Evolutionary conservation across 2,329 filamentous ascomycete genomes (phyloP), one percentile per base, ranked within the genome.

Genomic region (Periconia macrospinosa): DNA sequence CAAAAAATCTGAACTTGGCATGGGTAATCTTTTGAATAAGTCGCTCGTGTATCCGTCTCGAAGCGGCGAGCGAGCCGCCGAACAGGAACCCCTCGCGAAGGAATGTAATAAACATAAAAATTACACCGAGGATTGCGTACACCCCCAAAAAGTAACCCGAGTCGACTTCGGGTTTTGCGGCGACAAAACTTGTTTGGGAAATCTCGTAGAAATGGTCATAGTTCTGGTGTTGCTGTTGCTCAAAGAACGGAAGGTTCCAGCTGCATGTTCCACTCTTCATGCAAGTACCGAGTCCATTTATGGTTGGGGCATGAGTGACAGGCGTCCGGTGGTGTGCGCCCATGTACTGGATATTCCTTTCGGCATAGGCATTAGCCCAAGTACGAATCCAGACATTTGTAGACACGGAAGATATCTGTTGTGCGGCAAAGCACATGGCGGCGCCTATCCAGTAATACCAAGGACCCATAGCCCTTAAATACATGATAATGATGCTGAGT

Each of bases 1-100:
- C 94, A 68, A 99, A 99, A 78, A 99, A 99, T 70, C 90, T 92
- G 81, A 99, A 97, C 71, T 92, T 93, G 30, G 94, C 94, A 61
- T 92, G 86, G 14, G 91, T 89, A 20, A 99, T 86, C 1, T 89
- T 82, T 27, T 84, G 81, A 71, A 99, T 88, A 50, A 99, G 80
- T 35, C 84, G 80, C 60, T 87, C 82, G 71, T 99, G 94, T 18
- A 99, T 86, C 62, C 86, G 87, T 78, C 85, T 88, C 23, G 94
- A 97, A 2, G 94, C 94, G 23, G 87, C 88, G 45, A 97, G 80
- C 6, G 94, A 97, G 2, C 94, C 94, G 70, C 88, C 90, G 78
- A 99, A 99, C 23, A 99, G 82, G 77, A 96, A 91, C 45, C 89
- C 81, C 70, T 99, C 94, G 57, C 93, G 84, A 41, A 89, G 74